Conservation (phyloP, 1,139 yeast genomes). For the Candida mesenterica region DNA sequence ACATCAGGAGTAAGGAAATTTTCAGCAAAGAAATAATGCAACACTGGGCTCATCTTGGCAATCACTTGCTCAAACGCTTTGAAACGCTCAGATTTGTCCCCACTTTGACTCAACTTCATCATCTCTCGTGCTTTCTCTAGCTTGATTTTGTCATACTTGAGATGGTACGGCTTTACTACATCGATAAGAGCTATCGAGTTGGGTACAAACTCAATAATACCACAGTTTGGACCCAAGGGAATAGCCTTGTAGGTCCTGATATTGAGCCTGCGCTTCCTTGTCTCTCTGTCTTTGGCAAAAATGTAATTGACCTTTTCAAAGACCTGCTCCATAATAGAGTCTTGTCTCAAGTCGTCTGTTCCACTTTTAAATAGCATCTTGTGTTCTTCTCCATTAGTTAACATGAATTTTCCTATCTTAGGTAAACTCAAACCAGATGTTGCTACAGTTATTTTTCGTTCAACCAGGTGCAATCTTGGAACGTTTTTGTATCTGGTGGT, state of each 20-base stretch:
- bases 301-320: conserved; percentile 83
- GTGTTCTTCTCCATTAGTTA: conserved; percentile 58
- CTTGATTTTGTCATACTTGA: conserved; percentile 44
- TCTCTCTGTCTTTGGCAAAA: conserved; percentile 53
- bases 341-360: conserved; percentile 90
- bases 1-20: conserved; percentile 62
- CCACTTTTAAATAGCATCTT: conserved; percentile 76
- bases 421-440: conserved; percentile 85
- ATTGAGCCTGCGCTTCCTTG: conserved; percentile 54
- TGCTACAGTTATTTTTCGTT: conserved; percentile 55
- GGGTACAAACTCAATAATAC: conserved; percentile 86
- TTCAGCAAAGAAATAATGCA: conserved; percentile 68
- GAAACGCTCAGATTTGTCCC: conserved; percentile 45
- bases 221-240: conserved; percentile 85
- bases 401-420: conserved; percentile 58
- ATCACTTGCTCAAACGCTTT: conserved; percentile 51
- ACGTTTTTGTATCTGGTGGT: conserved; percentile 47
- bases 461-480: conserved; percentile 48
- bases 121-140: conserved; percentile 53
- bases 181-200: conserved; percentile 73
- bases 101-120: conserved; percentile 60
- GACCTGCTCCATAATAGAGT: conserved; percentile 96
- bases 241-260: conserved; percentile 86
- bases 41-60: conserved; percentile 59
- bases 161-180: conserved; percentile 59